Evolutionary conservation across 1,139 yeast species (phyloP).

Genomic region (Debaryomyces singareniensis): DNA sequence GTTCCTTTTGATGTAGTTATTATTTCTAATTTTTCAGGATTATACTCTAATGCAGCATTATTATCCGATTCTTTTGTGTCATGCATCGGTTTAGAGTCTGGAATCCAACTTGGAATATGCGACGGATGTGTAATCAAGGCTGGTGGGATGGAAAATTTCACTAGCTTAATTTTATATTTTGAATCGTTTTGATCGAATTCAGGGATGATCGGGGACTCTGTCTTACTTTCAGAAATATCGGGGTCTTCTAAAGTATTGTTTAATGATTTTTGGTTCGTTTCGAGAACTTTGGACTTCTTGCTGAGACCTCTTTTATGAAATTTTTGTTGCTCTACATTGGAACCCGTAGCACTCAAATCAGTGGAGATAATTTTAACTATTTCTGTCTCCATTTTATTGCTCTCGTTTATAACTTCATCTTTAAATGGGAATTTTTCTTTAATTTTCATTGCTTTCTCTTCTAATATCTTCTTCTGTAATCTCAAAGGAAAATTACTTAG

Average conservation of each 20-base stretch:
- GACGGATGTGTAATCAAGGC: slow-evolving; percentile 74
- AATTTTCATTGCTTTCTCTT: slow-evolving; percentile 30
- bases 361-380: slow-evolving; percentile 10
- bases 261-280: slow-evolving; percentile 5
- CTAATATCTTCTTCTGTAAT: slow-evolving; percentile 40
- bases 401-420: slow-evolving; percentile 20
- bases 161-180: slow-evolving; percentile 29
- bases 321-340: background rate
- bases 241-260: slow-evolving; percentile 8
- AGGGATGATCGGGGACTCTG: too few species aligned
- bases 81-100: slow-evolving; percentile 34
- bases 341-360: background rate
- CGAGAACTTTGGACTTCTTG: background rate
- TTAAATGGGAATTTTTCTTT: slow-evolving; percentile 32
- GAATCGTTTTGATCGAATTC: slow-evolving; percentile 14
- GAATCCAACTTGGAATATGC: slow-evolving; percentile 62
- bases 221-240: slow-evolving; percentile 8
- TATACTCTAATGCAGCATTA: slow-evolving; percentile 11
- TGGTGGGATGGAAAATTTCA: slow-evolving; percentile 48
- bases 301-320: background rate
- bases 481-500: slow-evolving; percentile 33
- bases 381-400: slow-evolving; percentile 16
- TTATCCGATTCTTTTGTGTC: slow-evolving; percentile 27
- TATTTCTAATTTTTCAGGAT: slow-evolving; percentile 25
- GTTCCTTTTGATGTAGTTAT: slow-evolving; percentile 12